Conservation (phyloP, 2,329 filamentous ascomycete genomes). For the Dothiorella sarmentorum region DNA sequence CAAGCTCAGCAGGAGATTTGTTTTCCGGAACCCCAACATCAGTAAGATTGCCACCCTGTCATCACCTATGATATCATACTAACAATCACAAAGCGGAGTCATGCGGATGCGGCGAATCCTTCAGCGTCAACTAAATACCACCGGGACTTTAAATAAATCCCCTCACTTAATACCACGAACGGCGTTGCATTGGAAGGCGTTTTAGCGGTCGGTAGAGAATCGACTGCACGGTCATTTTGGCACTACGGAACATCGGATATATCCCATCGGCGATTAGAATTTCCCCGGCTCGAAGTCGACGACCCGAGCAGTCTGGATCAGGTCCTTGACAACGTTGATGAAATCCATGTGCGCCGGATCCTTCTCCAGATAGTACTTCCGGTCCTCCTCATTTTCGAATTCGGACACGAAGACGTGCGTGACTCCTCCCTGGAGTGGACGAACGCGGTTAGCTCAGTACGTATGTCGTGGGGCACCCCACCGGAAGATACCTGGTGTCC, state of each 20-base stretch:
- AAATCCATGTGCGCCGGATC: slow-evolving; percentile 65
- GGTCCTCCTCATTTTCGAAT: slow-evolving; percentile 61
- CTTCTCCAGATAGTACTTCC: slow-evolving; percentile 64
- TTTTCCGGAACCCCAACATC: slow-evolving; percentile 97
- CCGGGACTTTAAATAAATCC: neutral
- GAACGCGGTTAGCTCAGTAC: neutral
- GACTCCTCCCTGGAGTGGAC: slow-evolving; percentile 50
- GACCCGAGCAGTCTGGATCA: slow-evolving; percentile 55
- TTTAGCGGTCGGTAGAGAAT: neutral
- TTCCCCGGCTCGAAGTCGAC: slow-evolving; percentile 58
- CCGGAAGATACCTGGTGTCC: slow-evolving; percentile 51
- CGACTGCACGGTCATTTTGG: slow-evolving; percentile 3
- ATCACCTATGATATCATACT: slow-evolving; percentile 20
- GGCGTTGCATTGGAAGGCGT: slow-evolving; percentile 28
- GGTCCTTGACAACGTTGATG: slow-evolving; percentile 49
- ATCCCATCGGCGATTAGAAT: slow-evolving; percentile 34
- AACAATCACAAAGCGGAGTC: slow-evolving; percentile 67
- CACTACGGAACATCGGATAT: slow-evolving; percentile 17
- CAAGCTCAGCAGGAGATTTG: slow-evolving; percentile 85
- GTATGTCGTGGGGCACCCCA: neutral
- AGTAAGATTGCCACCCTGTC: slow-evolving; percentile 61
- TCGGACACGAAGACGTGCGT: slow-evolving; percentile 68
- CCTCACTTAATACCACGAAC: slow-evolving; percentile 20
- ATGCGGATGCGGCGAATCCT: slow-evolving; percentile 95
- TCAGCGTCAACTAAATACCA: slow-evolving; percentile 54